Evolutionary conservation across 2,329 filamentous ascomycete species (phyloP).

Genomic region (Cladobotryum mycophilum): DNA sequence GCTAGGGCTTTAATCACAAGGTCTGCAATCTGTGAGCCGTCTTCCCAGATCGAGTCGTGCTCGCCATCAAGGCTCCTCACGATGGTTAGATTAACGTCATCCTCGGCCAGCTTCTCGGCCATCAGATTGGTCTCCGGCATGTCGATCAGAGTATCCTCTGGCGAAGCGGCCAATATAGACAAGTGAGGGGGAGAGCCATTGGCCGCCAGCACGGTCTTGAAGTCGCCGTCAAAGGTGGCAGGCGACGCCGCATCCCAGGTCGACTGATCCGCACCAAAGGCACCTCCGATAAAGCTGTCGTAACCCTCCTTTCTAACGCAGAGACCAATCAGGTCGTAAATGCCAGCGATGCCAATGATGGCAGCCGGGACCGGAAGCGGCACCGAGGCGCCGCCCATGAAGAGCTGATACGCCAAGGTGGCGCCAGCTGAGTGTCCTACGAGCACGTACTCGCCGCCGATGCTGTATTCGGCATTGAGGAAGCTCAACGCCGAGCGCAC

Average conservation of each 20-base stretch:
- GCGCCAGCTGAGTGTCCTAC: constrained; percentile 59
- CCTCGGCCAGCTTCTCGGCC: constrained; percentile 37
- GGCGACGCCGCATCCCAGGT: constrained; percentile 54
- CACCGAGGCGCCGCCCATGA: constrained; percentile 37
- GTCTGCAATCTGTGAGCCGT: constrained; percentile 50
- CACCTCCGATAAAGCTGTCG: constrained; percentile 48
- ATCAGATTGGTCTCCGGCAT: constrained; percentile 54
- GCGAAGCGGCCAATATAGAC: constrained; percentile 39
- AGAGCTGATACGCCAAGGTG: constrained; percentile 55
- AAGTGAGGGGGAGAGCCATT: constrained; percentile 21
- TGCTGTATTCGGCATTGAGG: constrained; percentile 39
- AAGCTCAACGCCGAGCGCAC: constrained; percentile 45
- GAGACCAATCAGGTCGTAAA: constrained; percentile 58
- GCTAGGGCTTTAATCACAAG: constrained; percentile 27
- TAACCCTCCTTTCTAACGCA: constrained; percentile 46
- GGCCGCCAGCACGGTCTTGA: constrained; percentile 34
- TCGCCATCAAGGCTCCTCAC: constrained; percentile 44
- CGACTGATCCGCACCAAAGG: constrained; percentile 50
- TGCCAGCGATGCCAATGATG: constrained; percentile 57
- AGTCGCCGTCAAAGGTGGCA: constrained; percentile 35
- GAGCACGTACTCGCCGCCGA: constrained; percentile 48
- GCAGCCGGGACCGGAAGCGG: constrained; percentile 44
- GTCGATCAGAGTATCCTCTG: constrained; percentile 45
- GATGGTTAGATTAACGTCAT: constrained; percentile 28
- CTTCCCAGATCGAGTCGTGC: constrained; percentile 60